Conservation (phyloP, 2,329 filamentous ascomycete species). For the Mollisia scopiformis region DNA sequence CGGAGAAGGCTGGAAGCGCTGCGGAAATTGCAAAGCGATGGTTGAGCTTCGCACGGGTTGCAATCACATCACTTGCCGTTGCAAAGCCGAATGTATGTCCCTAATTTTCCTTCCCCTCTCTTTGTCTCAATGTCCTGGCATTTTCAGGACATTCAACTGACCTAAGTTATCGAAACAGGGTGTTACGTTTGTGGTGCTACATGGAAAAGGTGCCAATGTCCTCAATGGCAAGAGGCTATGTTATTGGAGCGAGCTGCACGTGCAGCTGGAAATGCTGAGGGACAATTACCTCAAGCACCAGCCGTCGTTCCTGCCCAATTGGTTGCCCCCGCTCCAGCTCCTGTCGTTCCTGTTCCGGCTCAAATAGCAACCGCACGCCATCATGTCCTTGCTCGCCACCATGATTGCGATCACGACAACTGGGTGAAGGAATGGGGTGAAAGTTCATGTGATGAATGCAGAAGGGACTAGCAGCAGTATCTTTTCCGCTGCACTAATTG, state of each 20-base stretch:
- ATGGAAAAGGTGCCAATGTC: neutral
- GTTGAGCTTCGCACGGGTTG: slow-evolving; percentile 55
- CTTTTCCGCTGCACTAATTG: neutral
- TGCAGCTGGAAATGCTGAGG: neutral
- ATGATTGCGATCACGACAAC: neutral
- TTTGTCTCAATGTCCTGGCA: neutral
- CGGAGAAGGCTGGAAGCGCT: slow-evolving; percentile 52
- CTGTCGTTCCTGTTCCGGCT: neutral
- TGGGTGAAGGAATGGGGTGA: neutral
- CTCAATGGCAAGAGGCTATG: neutral
- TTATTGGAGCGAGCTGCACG: neutral
- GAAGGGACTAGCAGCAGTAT: neutral
- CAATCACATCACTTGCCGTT: slow-evolving; percentile 57
- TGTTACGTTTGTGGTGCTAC: neutral
- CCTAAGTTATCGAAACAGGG: neutral
- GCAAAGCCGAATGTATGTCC: slow-evolving; percentile 24
- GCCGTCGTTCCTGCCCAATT: too few species aligned
- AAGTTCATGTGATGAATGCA: neutral
- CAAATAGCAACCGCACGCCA: neutral
- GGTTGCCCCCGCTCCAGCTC: too few species aligned
- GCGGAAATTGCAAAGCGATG: slow-evolving; percentile 38
- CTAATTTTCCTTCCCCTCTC: neutral
- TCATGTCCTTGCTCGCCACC: neutral
- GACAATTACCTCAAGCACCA: neutral
- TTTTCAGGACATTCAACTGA: neutral